Conservation (phyloP, 768 basidiomycete genomes). For the Russula emetica region DNA sequence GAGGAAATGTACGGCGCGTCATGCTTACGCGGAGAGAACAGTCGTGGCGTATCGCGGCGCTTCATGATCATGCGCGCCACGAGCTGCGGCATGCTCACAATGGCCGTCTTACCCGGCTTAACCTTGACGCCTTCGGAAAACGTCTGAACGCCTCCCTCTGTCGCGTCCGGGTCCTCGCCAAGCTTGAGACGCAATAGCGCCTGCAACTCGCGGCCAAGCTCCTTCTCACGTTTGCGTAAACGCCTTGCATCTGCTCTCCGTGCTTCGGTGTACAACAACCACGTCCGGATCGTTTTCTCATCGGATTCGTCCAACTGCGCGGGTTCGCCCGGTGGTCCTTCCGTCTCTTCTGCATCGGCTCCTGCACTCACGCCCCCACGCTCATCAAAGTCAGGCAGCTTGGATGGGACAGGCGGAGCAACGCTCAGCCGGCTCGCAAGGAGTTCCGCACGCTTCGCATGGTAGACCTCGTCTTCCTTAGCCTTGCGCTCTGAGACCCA, state of each 20-base stretch:
- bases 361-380: slow-evolving; percentile 31
- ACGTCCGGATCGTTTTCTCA: slow-evolving; percentile 30
- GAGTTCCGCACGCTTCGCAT: slow-evolving; percentile 21
- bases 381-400: slow-evolving; percentile 31
- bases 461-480: slow-evolving; percentile 23
- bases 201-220: slow-evolving; percentile 52
- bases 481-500: slow-evolving; percentile 28
- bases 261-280: slow-evolving; percentile 33
- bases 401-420: slow-evolving; percentile 24
- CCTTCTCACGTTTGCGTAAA: slow-evolving; percentile 48
- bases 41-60: slow-evolving; percentile 39
- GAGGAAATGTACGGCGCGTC: slow-evolving; percentile 33
- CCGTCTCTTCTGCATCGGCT: slow-evolving; percentile 35
- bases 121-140: not conserved
- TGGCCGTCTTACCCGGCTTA: slow-evolving; percentile 19
- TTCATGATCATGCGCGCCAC: slow-evolving; percentile 48
- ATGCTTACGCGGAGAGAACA: slow-evolving; percentile 38
- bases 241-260: slow-evolving; percentile 42
- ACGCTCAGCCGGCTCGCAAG: slow-evolving; percentile 25
- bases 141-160: slow-evolving; percentile 28
- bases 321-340: slow-evolving; percentile 39
- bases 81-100: slow-evolving; percentile 39
- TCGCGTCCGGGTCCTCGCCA: slow-evolving; percentile 31
- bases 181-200: slow-evolving; percentile 55
- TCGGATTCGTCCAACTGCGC: slow-evolving; percentile 28